phyloP scores from a whole-genome alignment of 768 basidiomycete genomes.

The Tricholoma saponaceum region DNA sequence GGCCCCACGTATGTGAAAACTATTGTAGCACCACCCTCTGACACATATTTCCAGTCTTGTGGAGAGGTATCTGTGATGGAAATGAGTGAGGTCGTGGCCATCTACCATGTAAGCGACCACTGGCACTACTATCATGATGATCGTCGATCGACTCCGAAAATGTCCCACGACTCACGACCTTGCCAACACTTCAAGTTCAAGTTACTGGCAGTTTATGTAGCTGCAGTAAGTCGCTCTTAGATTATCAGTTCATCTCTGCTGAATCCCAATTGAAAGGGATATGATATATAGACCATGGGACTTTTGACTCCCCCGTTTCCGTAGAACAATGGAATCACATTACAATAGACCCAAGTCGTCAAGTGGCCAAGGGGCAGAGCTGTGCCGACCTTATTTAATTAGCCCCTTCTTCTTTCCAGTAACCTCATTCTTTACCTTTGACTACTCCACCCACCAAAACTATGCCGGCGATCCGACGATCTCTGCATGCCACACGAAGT shows the following conservation, averaged over 20 bases:
- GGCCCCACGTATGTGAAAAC: slow-evolving; percentile 81
- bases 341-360: not conserved
- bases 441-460: slow-evolving; percentile 1
- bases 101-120: not conserved
- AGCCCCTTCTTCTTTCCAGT: not conserved
- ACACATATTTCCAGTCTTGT: slow-evolving; percentile 75
- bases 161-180: too few species aligned
- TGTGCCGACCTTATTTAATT: not conserved
- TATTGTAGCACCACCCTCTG: slow-evolving; percentile 91
- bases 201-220: too few species aligned
- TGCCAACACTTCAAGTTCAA: too few species aligned
- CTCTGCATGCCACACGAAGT: slow-evolving; percentile 1
- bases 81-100: slow-evolving; percentile 11
- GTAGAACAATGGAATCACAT: not conserved
- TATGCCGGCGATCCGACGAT: not conserved
- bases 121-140: too few species aligned
- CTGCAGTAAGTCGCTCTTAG: too few species aligned
- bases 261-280: not conserved
- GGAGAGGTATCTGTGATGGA: slow-evolving; percentile 32
- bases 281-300: not conserved
- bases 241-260: not conserved
- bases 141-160: too few species aligned
- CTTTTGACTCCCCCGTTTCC: not conserved
- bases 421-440: not conserved
- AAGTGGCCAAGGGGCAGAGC: not conserved